phyloP scores from a whole-genome alignment of 1,284 basidiomycete genomes.

The Sanguinoderma infundibulare region DNA sequence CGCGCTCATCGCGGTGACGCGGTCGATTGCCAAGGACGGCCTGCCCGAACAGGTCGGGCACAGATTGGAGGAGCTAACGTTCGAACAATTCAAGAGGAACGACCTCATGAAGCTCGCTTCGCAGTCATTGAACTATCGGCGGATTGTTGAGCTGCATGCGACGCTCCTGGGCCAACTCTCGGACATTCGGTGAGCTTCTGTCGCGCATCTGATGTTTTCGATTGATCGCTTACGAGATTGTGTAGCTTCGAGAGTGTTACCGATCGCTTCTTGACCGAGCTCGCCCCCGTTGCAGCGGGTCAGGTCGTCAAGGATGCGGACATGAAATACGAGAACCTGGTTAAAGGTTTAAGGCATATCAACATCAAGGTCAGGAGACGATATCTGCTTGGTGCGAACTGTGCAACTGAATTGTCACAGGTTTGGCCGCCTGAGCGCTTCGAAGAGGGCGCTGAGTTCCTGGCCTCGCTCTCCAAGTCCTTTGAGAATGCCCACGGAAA shows the following conservation, averaged over 20 bases:
- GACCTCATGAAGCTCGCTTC: conserved; percentile 62
- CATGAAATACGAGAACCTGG: conserved; percentile 80
- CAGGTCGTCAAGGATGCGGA: conserved; percentile 82
- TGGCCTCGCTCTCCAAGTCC: conserved; percentile 81
- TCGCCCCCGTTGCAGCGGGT: conserved; percentile 73
- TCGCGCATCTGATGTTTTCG: background rate
- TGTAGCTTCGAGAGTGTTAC: conserved; percentile 85
- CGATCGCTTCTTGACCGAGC: conserved; percentile 82
- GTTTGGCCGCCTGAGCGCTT: conserved; percentile 95
- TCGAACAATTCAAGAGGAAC: conserved; percentile 83
- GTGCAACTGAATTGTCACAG: conserved; percentile 41
- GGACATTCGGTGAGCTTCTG: conserved; percentile 62
- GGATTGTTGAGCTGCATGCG: conserved; percentile 82
- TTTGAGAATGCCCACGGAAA: conserved; percentile 88
- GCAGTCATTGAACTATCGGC: conserved; percentile 74
- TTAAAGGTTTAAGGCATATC: conserved; percentile 79
- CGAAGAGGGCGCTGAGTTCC: conserved; percentile 92
- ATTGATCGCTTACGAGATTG: background rate
- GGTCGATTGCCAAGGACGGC: conserved; percentile 73
- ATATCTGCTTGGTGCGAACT: background rate
- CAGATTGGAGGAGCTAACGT: conserved; percentile 83
- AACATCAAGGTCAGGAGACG: conserved; percentile 68
- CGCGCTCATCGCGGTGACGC: conserved; percentile 79
- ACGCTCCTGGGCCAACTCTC: conserved; percentile 85
- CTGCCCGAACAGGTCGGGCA: conserved; percentile 80